phyloP scores from a whole-genome alignment of 345 rosid species.

The Citrus inodora region DNA sequence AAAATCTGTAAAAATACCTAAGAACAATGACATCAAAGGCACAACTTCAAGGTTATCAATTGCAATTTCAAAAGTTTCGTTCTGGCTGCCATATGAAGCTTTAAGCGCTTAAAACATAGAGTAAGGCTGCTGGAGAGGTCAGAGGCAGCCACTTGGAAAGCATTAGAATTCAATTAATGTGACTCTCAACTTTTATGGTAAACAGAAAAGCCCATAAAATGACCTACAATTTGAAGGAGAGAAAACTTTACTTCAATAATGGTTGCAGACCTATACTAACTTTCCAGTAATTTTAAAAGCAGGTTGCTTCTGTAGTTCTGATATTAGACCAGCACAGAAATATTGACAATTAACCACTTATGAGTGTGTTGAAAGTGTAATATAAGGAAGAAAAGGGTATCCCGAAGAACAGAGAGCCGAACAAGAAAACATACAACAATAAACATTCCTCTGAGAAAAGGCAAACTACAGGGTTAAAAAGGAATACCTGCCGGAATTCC shows the following conservation, averaged over 20 bases:
- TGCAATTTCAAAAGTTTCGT: not conserved
- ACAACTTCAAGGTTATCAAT: not conserved
- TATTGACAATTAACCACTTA: not conserved
- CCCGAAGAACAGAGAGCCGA: not conserved
- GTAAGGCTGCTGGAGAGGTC: not conserved
- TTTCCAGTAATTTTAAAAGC: not conserved
- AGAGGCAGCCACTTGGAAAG: not conserved
- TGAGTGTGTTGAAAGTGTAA: too few species aligned
- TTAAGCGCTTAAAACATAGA: not conserved
- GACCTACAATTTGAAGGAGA: not conserved
- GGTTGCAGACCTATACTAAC: not conserved
- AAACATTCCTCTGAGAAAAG: not conserved
- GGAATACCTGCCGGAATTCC: slow-evolving; percentile 57
- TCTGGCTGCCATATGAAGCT: not conserved
- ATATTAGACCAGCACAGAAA: not conserved
- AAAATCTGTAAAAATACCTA: slow-evolving; percentile 2
- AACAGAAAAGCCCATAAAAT: not conserved
- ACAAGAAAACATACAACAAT: not conserved
- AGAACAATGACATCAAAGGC: not conserved
- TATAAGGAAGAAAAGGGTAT: not conserved
- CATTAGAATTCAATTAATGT: not conserved
- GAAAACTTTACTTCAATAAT: not conserved
- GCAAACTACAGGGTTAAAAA: not conserved
- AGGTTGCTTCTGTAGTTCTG: not conserved
- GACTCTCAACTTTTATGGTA: not conserved